Base-by-base conservation (phyloP, 108 stramenopile species). In the Cafeteria roenbergensis region DNA sequence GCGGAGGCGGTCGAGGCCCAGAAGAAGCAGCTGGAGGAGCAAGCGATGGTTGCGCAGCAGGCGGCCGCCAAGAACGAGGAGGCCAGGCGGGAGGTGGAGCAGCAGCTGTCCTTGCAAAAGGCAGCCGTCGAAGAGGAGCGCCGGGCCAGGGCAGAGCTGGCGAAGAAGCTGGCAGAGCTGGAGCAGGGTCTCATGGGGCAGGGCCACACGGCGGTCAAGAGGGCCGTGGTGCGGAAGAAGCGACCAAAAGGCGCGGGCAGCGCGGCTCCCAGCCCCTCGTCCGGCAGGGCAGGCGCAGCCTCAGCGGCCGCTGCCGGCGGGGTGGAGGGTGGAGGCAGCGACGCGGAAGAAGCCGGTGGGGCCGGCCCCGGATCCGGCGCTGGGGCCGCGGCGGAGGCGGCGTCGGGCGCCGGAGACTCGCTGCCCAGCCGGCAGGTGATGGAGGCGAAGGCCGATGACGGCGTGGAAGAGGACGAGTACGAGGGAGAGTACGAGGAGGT, bases 11-110 rank as follows among this genome's bases (percentile, higher is more conserved):
- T 69, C 3, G 59, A 33, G 26, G 74, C 69, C 0, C 67, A 73
- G 33, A 69, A 75, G 33, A 62, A 71, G 0, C 62, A 73, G 62
- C 56, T 75, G 0, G 36, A 54, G 36, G 65, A 78, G 37, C 71
- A 73, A 33, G 72, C 62, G 17, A 27, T 53, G 9, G 62, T 73
- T n/a, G n/a, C n/a, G 36, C 73, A 74, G 36, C n/a, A 30, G 28
- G 27, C 21, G 12, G 26, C 14, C 9, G 22, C 31, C 4, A 1
- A 30, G 1, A 8, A 26, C 25, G 20, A 4, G 12, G 34, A 69
- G 67, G 67, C 61, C 9, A 68, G 62, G 24, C 57, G 63, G 9
- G 9, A 63, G 62, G 58, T 62, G 57, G 58, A 61, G 66, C 29
- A 59, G 67, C 0, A 61, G 61, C 61, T 28, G 62, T 9, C 59